Conservation (phyloP, 208 protist genomes). For the Wallacemonas collosoma region DNA sequence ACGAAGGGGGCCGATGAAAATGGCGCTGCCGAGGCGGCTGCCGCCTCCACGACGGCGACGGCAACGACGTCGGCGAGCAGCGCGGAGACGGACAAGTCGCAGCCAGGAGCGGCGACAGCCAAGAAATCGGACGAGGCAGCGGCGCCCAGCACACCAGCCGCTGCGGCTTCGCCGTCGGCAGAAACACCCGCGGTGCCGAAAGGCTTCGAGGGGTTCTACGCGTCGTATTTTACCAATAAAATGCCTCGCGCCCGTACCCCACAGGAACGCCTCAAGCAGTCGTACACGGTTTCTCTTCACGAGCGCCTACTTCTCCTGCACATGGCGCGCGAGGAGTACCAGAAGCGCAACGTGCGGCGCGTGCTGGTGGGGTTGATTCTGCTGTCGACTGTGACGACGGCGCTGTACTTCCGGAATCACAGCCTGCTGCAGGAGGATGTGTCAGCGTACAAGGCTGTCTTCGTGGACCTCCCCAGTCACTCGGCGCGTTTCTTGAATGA, state of each 20-base stretch:
- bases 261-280: conserved; percentile 48
- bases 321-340: conserved; percentile 34
- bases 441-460: conserved; percentile 47
- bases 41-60: too few relatives aligned
- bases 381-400: conserved; percentile 30
- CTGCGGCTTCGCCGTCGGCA: conserved; percentile 8
- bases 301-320: conserved; percentile 57
- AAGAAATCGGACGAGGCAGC: neutral
- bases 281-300: conserved; percentile 53
- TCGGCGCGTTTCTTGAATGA: conserved; percentile 55
- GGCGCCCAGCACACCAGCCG: neutral
- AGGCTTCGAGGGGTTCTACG: conserved; percentile 79
- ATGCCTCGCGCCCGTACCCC: conserved; percentile 42
- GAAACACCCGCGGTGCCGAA: conserved; percentile 39
- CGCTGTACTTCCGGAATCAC: conserved; percentile 38
- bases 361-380: conserved; percentile 36
- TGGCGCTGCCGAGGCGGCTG: too few relatives aligned
- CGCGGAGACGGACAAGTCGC: too few relatives aligned
- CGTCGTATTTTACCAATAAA: conserved; percentile 38
- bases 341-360: conserved; percentile 29
- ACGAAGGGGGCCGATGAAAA: too few relatives aligned
- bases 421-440: conserved; percentile 47
- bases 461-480: conserved; percentile 58
- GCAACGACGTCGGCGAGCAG: too few relatives aligned
- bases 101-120: too few relatives aligned